Evolutionary conservation across 1,284 basidiomycete species (phyloP).

Genomic region (Trametes sp.): DNA sequence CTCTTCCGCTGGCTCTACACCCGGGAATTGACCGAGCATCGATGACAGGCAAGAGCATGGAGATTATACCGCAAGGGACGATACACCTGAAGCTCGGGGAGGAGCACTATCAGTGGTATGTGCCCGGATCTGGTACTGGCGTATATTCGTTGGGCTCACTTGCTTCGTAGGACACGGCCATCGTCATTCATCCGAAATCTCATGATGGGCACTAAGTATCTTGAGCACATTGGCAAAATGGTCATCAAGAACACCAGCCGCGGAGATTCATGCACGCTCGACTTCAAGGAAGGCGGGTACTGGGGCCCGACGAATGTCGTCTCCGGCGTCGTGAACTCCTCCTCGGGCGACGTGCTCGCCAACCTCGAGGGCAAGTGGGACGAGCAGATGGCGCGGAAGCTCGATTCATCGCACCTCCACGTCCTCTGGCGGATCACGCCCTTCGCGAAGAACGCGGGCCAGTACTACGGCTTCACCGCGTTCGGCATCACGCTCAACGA

Average conservation of each 20-base stretch:
- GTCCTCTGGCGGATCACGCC: constrained; percentile 79
- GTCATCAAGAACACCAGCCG: constrained; percentile 69
- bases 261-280: constrained; percentile 67
- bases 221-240: constrained; percentile 84
- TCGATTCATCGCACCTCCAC: constrained; percentile 73
- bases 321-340: constrained; percentile 64
- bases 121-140: not conserved
- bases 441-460: constrained; percentile 76
- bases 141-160: constrained; percentile 7
- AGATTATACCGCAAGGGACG: constrained; percentile 80
- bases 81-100: constrained; percentile 70
- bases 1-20: constrained; percentile 26
- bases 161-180: constrained; percentile 72
- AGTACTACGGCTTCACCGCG: constrained; percentile 85
- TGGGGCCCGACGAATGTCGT: constrained; percentile 83
- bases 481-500: constrained; percentile 88
- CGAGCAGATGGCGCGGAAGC: constrained; percentile 71
- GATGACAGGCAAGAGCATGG: constrained; percentile 78
- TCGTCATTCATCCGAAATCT: constrained; percentile 90
- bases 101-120: constrained; percentile 75
- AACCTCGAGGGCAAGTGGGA: constrained; percentile 87
- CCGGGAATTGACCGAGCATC: constrained; percentile 34
- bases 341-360: constrained; percentile 60
- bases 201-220: constrained; percentile 89
- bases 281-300: constrained; percentile 87